phyloP scores from a whole-genome alignment of 306 rosid genomes.

The Prunus davidiana region DNA sequence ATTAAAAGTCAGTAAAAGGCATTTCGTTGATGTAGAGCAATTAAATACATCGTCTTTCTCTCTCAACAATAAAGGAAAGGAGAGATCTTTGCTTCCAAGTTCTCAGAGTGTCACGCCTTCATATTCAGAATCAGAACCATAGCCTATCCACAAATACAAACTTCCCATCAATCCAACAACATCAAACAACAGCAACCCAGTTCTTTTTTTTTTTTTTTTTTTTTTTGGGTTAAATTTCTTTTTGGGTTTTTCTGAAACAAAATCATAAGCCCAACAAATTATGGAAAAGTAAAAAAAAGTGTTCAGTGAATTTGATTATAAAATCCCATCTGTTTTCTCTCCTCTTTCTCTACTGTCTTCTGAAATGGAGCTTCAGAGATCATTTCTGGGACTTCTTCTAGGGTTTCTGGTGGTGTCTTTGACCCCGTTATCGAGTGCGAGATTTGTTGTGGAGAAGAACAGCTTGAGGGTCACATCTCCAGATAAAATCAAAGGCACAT shows the following conservation, averaged over 20 bases:
- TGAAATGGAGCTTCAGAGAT: constrained; percentile 60
- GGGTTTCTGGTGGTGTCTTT: constrained; percentile 63
- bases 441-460: constrained; percentile 95
- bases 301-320: constrained; percentile 13
- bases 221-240: background rate
- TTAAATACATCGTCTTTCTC: too few relatives aligned
- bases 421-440: constrained; percentile 50
- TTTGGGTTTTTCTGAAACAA: background rate
- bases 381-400: constrained; percentile 42
- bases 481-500: constrained; percentile 64
- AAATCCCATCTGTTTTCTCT: constrained; percentile 21
- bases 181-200: background rate
- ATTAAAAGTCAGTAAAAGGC: background rate
- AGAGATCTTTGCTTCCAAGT: background rate
- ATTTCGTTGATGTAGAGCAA: background rate
- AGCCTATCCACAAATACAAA: too few relatives aligned
- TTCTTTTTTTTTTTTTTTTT: background rate
- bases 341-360: constrained; percentile 7
- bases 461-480: constrained; percentile 93
- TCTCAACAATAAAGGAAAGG: background rate
- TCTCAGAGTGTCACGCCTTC: background rate
- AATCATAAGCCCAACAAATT: background rate
- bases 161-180: background rate
- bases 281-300: background rate
- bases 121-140: too few relatives aligned